Evolutionary conservation across 345 rosid genomes (phyloP).

Genomic region (Laguncularia racemosa): DNA sequence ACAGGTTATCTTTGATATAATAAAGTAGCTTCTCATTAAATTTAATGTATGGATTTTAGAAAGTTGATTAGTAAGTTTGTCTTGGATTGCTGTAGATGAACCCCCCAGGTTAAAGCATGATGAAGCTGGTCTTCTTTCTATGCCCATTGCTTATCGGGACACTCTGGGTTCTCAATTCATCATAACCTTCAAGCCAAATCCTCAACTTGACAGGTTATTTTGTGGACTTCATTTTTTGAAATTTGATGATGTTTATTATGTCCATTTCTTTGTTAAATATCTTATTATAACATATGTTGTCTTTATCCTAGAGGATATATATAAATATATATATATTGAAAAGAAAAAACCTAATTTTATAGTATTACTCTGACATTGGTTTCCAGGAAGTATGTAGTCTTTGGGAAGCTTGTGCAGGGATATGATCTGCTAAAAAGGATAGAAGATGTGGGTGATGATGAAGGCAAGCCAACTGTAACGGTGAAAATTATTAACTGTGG

Average conservation of each 20-base stretch:
- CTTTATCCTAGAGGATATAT: background rate
- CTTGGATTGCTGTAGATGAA: conserved; percentile 56
- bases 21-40: too few relatives aligned
- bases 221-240: background rate
- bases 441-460: conserved; percentile 79
- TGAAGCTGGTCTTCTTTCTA: conserved; percentile 71
- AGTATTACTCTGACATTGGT: background rate
- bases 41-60: too few relatives aligned
- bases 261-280: background rate
- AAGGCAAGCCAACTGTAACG: conserved; percentile 73
- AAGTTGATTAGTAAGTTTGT: background rate
- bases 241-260: conserved; percentile 2
- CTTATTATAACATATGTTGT: background rate
- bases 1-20: too few relatives aligned
- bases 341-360: background rate
- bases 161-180: conserved; percentile 77
- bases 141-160: conserved; percentile 79
- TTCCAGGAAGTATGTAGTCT: conserved; percentile 58
- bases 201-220: conserved; percentile 70
- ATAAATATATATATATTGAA: too few relatives aligned
- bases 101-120: conserved; percentile 78
- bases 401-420: conserved; percentile 91
- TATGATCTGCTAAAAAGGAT: conserved; percentile 67
- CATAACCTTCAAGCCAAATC: conserved; percentile 73
- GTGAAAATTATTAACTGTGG: conserved; percentile 90